A percentile compares a stretch with the other conserved stretches of the same genome.
phyloP scores from a whole-genome alignment of 331 rosid species.

The Malus hybrid region DNA sequence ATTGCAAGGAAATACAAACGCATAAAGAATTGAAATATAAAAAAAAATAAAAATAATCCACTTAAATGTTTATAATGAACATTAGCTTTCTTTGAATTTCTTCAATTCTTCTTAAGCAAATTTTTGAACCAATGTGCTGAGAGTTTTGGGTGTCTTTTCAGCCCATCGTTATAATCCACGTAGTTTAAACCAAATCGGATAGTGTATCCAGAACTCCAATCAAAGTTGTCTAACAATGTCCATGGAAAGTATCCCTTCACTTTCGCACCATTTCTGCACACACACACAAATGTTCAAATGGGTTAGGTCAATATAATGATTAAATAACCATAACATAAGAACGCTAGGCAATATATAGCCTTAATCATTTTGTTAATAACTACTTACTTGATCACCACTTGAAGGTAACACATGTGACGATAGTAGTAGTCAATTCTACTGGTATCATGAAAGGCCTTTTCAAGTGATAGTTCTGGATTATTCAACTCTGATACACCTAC shows the following conservation, averaged over 20 bases:
- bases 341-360: too few relatives aligned
- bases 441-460: constrained; percentile 1
- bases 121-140: too few relatives aligned
- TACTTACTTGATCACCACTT: constrained; percentile 24
- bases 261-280: neutral
- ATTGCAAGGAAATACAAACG: too few relatives aligned
- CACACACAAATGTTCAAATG: neutral
- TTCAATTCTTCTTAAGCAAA: too few relatives aligned
- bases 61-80: too few relatives aligned
- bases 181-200: constrained; percentile 16
- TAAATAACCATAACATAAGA: neutral
- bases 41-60: too few relatives aligned
- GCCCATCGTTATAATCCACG: constrained; percentile 11
- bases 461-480: too few relatives aligned
- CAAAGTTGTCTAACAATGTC: constrained; percentile 24
- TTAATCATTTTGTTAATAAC: neutral
- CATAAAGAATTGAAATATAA: too few relatives aligned
- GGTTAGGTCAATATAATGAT: neutral
- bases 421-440: constrained; percentile 29
- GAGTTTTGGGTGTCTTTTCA: too few relatives aligned
- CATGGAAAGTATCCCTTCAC: constrained; percentile 28
- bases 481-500: too few relatives aligned
- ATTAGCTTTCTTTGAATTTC: too few relatives aligned
- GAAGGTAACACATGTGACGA: constrained; percentile 19
- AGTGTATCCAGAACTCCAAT: constrained; percentile 17